Evolutionary conservation across 1,284 basidiomycete genomes (phyloP).

Genomic region (Termitomyces sp.): DNA sequence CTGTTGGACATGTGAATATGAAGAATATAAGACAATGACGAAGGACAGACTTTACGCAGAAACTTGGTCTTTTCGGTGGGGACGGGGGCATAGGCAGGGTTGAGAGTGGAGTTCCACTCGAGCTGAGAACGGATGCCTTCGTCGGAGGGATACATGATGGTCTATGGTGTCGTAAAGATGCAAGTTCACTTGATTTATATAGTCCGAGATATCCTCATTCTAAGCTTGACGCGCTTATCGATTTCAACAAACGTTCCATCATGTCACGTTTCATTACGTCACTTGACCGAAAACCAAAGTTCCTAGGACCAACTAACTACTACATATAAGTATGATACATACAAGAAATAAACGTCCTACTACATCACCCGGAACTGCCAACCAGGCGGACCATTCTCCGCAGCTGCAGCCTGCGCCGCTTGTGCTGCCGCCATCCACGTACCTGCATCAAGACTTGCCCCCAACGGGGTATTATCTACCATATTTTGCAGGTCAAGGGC

Average conservation of each 20-base stretch:
- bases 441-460: conserved; percentile 44
- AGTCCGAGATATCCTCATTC: background rate
- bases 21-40: conserved; percentile 11
- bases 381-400: conserved; percentile 52
- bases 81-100: conserved; percentile 62
- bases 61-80: conserved; percentile 77
- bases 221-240: conserved; percentile 5
- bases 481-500: conserved; percentile 48
- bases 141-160: conserved; percentile 30
- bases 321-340: conserved; percentile 13
- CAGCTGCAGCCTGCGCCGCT: conserved; percentile 43
- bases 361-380: conserved; percentile 77
- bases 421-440: conserved; percentile 67
- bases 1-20: conserved; percentile 36
- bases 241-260: conserved; percentile 13
- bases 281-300: conserved; percentile 10
- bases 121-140: conserved; percentile 75
- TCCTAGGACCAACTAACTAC: conserved; percentile 11
- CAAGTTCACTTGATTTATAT: conserved; percentile 2
- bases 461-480: conserved; percentile 34
- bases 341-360: conserved; percentile 21
- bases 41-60: conserved; percentile 74
- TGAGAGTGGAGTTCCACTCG: conserved; percentile 85
- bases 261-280: conserved; percentile 11
- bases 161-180: background rate